Conservation (phyloP, 768 basidiomycete genomes). For the Nidularia pulvinata region DNA sequence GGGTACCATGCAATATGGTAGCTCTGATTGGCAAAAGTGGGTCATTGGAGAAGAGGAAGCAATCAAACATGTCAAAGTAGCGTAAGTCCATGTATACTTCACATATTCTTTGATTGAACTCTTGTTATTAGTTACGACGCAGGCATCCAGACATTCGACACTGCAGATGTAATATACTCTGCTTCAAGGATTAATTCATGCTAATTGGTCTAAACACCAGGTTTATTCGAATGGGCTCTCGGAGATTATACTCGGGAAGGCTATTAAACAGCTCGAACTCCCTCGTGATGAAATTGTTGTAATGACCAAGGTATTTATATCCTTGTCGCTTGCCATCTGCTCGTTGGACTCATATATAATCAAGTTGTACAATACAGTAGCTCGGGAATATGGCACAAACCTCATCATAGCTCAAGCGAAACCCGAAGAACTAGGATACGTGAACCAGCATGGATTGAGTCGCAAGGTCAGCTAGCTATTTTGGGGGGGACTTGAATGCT, state of each 20-base stretch:
- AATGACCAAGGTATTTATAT: slow-evolving; percentile 62
- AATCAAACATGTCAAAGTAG: slow-evolving; percentile 49
- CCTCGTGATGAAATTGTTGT: slow-evolving; percentile 80
- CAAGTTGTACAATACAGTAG: slow-evolving; percentile 37
- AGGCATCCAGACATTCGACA: slow-evolving; percentile 65
- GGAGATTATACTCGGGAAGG: slow-evolving; percentile 70
- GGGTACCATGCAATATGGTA: slow-evolving; percentile 63
- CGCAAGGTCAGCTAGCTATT: slow-evolving; percentile 22
- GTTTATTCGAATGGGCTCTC: slow-evolving; percentile 67
- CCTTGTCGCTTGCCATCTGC: neutral
- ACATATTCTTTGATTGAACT: neutral
- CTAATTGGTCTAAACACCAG: slow-evolving; percentile 18
- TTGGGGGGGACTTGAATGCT: neutral
- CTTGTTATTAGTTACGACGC: slow-evolving; percentile 45
- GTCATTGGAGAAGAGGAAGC: slow-evolving; percentile 46
- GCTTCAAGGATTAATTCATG: neutral
- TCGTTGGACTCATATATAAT: neutral
- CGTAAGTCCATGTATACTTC: neutral
- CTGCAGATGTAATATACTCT: slow-evolving; percentile 36
- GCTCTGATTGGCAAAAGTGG: slow-evolving; percentile 49
- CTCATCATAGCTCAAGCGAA: slow-evolving; percentile 1
- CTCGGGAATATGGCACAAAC: slow-evolving; percentile 9
- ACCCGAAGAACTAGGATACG: slow-evolving; percentile 43
- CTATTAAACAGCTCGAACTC: slow-evolving; percentile 62
- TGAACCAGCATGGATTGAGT: slow-evolving; percentile 50